Percentiles rank a stretch among this genome's conserved stretches.
Evolutionary conservation across 257 asterid species (phyloP).

Genomic region (Buddleja alternifolia): DNA sequence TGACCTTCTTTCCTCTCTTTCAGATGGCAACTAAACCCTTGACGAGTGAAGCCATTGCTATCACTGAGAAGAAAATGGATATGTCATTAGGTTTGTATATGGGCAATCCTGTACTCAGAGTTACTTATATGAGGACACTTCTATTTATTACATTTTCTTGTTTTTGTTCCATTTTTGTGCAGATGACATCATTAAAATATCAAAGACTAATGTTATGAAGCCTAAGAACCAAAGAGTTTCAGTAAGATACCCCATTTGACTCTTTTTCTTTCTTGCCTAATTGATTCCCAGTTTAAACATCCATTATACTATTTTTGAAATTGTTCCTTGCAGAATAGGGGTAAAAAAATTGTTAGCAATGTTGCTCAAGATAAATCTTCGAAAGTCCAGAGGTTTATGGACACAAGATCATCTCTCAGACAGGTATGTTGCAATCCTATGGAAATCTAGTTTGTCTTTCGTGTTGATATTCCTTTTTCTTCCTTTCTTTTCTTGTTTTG

Average conservation of each 20-base stretch:
- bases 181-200: conserved; percentile 94
- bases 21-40: conserved; percentile 81
- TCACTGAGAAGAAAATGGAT: conserved; percentile 95
- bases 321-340: conserved; percentile 58
- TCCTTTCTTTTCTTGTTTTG: not conserved
- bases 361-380: conserved; percentile 60
- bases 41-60: conserved; percentile 74
- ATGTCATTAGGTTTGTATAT: conserved; percentile 75
- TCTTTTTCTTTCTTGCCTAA: conserved; percentile 16
- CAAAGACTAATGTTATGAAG: conserved; percentile 53
- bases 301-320: conserved; percentile 13
- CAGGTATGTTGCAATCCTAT: conserved; percentile 53
- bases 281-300: not conserved
- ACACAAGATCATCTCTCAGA: conserved; percentile 69
- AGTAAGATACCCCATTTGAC: conserved; percentile 43
- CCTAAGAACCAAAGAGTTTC: conserved; percentile 68
- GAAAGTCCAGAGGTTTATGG: conserved; percentile 54
- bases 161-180: conserved; percentile 30
- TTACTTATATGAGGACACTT: not conserved
- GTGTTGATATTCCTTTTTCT: not conserved
- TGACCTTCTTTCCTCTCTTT: conserved; percentile 20
- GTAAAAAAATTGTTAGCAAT: conserved; percentile 46
- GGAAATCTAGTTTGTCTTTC: not conserved
- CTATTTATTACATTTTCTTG: conserved; percentile 15
- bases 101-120: not conserved